A percentile compares a stretch with the other conserved stretches of the same genome.
Conservation (phyloP, 2,329 filamentous ascomycete genomes). For the Cladosporium sp. region DNA sequence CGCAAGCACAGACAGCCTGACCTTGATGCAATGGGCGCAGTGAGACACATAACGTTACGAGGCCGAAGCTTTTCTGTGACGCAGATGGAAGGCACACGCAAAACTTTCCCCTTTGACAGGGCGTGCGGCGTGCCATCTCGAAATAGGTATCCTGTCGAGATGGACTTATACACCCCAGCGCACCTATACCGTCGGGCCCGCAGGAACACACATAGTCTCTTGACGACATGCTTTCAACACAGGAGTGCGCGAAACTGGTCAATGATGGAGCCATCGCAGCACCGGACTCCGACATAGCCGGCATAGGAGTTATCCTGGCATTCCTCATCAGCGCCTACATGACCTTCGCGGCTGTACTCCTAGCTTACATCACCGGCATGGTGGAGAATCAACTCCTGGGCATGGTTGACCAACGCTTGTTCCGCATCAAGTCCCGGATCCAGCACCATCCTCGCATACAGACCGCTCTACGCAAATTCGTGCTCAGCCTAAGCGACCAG, state of each 20-base stretch:
- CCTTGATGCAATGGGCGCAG: constrained; percentile 1
- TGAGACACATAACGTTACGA: background rate
- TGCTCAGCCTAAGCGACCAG: constrained; percentile 12
- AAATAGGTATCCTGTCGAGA: background rate
- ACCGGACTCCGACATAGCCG: constrained; percentile 27
- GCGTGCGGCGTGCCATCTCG: background rate
- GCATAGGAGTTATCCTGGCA: constrained; percentile 26
- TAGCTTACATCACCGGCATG: constrained; percentile 23
- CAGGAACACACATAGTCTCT: background rate
- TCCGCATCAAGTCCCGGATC: constrained; percentile 20
- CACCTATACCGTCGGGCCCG: background rate
- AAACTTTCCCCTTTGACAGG: background rate
- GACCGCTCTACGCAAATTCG: constrained; percentile 8
- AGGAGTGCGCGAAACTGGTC: background rate
- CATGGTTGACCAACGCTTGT: constrained; percentile 19
- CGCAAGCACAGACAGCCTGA: background rate
- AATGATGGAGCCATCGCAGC: constrained; percentile 9
- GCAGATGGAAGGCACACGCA: background rate
- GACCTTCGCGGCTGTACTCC: constrained; percentile 23
- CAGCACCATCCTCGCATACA: constrained; percentile 5
- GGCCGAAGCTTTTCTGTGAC: background rate
- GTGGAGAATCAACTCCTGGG: constrained; percentile 25
- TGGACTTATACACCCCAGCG: background rate
- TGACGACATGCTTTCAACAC: background rate
- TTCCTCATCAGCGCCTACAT: constrained; percentile 28